Base-by-base conservation (phyloP, 75 land plant genomes). In the Picea glauca region DNA sequence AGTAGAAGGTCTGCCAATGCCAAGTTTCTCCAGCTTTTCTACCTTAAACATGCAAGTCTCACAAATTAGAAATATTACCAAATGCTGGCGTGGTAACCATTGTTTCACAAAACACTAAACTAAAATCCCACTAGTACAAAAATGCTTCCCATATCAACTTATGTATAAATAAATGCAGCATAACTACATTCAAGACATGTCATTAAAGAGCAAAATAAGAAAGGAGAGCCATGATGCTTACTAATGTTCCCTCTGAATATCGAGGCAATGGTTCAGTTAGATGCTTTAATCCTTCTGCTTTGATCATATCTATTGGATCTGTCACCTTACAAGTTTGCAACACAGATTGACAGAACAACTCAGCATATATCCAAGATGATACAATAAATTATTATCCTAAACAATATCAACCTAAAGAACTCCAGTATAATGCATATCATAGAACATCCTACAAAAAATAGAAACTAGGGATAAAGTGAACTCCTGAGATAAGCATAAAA, bases 1-100 rank as follows among this genome's bases (percentile, higher is more conserved):
- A 78, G 99, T 98, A n/a, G 99, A 98, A 63, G 99, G 99, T 78
- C 99, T 89, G 57, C 99, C 99, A 81, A 98, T 98, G 23, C 99
- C 99, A 83, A 98, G 93, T 78, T 92, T 98, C 84, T 98, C 99
- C 78, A 98, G 60, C 78, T 84, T 92, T 77, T 89, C 90, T 31
- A 97, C 90, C 97, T 94, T 75, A 46, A 75, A 62, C 43, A 21
- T 58, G 58, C 74, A 86, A 65, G 12, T 20, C 57, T 2, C 32
- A 13, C 67, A 61, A 46, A 57, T 17, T 23, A 78, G 57, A 35
- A 57, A 60, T 26, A 61, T 62, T 60, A 32, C 30, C 17, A 17
- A 30, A 31, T 35, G 75, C 32, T 77, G 58, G 32, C 6, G 5
- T 46, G 33, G 18, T 4, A 74, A 30, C 13, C 58, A 32, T 60